Base-by-base conservation (phyloP, 202 grass and related monocot species). In the Eragrostis tef region DNA sequence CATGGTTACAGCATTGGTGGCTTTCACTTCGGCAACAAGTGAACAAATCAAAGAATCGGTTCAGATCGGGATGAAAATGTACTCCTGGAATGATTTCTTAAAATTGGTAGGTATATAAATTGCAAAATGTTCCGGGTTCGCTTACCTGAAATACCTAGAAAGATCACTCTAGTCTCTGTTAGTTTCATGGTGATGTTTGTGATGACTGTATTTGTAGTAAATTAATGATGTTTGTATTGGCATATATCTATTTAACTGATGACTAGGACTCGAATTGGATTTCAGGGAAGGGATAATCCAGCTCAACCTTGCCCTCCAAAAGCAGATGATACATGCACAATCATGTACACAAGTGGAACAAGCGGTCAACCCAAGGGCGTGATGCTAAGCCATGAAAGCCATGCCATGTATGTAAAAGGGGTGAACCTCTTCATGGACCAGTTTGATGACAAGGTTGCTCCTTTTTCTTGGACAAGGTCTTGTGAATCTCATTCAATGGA, bases 271-370 rank as follows among this genome's bases (percentile, higher is more conserved):
- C 27, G 26, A 46, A 77, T 73, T 61, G 47, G 12, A 74, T 91
- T 85, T 79, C 71, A 99, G 96, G 95, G 96, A 81, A 93, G 81
- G 36, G 90, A 92, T 20, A 75, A 99, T 77, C 76, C 76, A 54
- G 71, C 29, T 71, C 65, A 99, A 66, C 88, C 90, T 68, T 64
- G 83, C 64, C 66, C 93, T 49, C 96, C 93, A 1, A 70, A 88
- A 88, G 61, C 89, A 83, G 77, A 56, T 73, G 93, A 99, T 84
- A 75, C 84, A 79, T 99, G 96, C 78, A 99, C 96, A 47, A 96
- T 99, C 71, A 99, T 99, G 96, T 99, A 99, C 75, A 99, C 96
- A 66, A 99, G 96, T 84, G 96, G 96, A 74, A 99, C 96, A 27
- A 99, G 96, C 8, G 96, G 96, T 78, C 75, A 82, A 46, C 96